A percentile compares a stretch with the other conserved stretches of the same genome.
phyloP scores from a whole-genome alignment of 2,329 filamentous ascomycete genomes.

The Orbilia quercus region DNA sequence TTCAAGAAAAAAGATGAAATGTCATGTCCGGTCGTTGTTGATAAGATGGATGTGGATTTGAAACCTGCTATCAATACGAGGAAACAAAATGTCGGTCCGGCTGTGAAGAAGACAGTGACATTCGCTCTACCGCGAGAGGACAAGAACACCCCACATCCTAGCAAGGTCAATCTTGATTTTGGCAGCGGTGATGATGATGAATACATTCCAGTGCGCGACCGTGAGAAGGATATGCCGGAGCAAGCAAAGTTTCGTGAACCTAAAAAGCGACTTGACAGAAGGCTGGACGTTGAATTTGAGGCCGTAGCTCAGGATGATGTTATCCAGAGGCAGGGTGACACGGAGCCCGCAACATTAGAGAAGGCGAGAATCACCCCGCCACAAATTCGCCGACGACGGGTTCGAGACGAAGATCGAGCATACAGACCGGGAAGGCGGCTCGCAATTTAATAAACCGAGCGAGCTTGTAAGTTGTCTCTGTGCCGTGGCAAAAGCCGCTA shows the following conservation, averaged over 20 bases:
- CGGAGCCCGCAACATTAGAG: no score
- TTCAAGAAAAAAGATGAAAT: neutral
- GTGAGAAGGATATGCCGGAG: slow-evolving; percentile 33
- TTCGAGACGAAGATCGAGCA: slow-evolving; percentile 33
- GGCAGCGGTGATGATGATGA: slow-evolving; percentile 16
- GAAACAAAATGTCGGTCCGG: neutral
- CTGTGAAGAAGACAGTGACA: slow-evolving; percentile 2
- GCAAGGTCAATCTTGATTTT: neutral
- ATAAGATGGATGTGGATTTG: neutral
- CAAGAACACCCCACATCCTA: slow-evolving; percentile 2
- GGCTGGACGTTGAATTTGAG: neutral
- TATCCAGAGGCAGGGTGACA: neutral
- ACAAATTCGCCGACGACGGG: neutral
- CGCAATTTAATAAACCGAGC: neutral
- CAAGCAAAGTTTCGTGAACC: slow-evolving; percentile 25
- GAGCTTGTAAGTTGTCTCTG: neutral
- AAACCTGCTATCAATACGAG: neutral
- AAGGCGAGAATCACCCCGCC: neutral
- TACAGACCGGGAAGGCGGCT: slow-evolving; percentile 23
- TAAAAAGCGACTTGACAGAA: slow-evolving; percentile 15
- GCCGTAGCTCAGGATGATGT: neutral
- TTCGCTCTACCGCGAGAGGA: slow-evolving; percentile 1
- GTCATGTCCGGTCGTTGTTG: neutral
- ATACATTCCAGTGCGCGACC: slow-evolving; percentile 20
- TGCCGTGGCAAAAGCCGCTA: slow-evolving; percentile 62